These are phyloP conservation scores for Symmetrospora coprosmae DNA, from an alignment of 768 basidiomycete genomes.

Conservation along the genomic window DNA sequence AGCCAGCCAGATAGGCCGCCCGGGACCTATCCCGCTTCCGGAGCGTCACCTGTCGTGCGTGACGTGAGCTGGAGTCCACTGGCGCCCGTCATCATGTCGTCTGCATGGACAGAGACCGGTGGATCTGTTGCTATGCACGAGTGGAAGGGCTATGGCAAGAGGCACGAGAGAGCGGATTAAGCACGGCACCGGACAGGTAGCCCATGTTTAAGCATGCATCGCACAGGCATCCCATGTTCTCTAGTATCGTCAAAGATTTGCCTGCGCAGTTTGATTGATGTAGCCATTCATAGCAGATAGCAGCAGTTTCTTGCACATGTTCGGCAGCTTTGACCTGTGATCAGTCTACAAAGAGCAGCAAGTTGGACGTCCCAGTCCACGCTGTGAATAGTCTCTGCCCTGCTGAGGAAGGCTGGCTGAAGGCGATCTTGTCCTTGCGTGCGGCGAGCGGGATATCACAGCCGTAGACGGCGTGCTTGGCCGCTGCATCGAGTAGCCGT, in stretches of 20 bases:
- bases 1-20: neutral
- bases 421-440: constrained; percentile 20
- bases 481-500: constrained; percentile 21
- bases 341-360: constrained; percentile 31
- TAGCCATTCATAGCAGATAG: too few relatives aligned
- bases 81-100: constrained; percentile 84
- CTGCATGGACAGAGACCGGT: constrained; percentile 55
- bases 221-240: too few relatives aligned
- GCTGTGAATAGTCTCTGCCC: constrained; percentile 29
- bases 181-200: too few relatives aligned
- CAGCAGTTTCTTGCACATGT: too few relatives aligned
- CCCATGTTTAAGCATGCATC: too few relatives aligned
- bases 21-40: constrained; percentile 29
- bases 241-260: too few relatives aligned
- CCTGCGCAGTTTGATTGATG: too few relatives aligned
- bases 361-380: constrained; percentile 26
- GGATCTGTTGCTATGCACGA: constrained; percentile 75
- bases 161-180: neutral
- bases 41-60: constrained; percentile 43
- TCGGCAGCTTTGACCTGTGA: too few relatives aligned
- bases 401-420: constrained; percentile 33
- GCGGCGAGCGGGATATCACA: constrained; percentile 5
- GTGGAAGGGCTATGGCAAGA: constrained; percentile 54
- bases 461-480: constrained; percentile 24
- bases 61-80: constrained; percentile 91